A percentile compares a stretch with the other conserved stretches of the same genome.
Evolutionary conservation across 805 yeast genomes (phyloP).

Genomic region (Pichia californica): DNA sequence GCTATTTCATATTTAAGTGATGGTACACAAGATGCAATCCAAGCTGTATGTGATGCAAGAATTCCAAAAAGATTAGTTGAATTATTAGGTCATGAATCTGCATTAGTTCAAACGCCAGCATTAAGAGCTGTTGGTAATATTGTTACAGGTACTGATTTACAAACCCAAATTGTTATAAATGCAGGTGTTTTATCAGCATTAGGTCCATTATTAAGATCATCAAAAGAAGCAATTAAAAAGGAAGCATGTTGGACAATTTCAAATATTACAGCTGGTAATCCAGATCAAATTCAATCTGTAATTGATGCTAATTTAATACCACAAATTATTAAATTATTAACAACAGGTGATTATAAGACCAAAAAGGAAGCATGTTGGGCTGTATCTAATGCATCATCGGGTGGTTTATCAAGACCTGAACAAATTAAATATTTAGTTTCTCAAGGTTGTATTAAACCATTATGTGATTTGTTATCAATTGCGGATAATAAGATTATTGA

Average conservation of each 20-base stretch:
- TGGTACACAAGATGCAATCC: slow-evolving; percentile 88
- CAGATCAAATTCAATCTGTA: slow-evolving; percentile 94
- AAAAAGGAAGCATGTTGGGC: slow-evolving; percentile 99
- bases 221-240: slow-evolving; percentile 88
- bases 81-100: slow-evolving; percentile 74
- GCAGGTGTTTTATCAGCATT: slow-evolving; percentile 87
- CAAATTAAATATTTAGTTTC: slow-evolving; percentile 87
- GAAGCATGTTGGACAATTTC: slow-evolving; percentile 99
- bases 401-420: slow-evolving; percentile 87
- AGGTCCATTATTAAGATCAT: slow-evolving; percentile 68
- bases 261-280: slow-evolving; percentile 95
- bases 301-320: slow-evolving; percentile 93
- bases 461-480: slow-evolving; percentile 83
- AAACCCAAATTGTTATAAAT: slow-evolving; percentile 92
- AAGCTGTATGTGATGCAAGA: slow-evolving; percentile 94
- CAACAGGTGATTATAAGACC: slow-evolving; percentile 87
- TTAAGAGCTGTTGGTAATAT: slow-evolving; percentile 96
- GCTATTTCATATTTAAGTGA: slow-evolving; percentile 93
- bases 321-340: slow-evolving; percentile 70
- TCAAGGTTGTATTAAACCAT: slow-evolving; percentile 96
- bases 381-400: slow-evolving; percentile 93
- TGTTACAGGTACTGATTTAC: slow-evolving; percentile 93
- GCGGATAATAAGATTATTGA: slow-evolving; percentile 91
- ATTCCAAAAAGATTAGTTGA: slow-evolving; percentile 93
- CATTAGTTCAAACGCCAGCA: slow-evolving; percentile 93